Conservation (phyloP, 2,329 filamentous ascomycete species). For the Aspergillus tamarii region DNA sequence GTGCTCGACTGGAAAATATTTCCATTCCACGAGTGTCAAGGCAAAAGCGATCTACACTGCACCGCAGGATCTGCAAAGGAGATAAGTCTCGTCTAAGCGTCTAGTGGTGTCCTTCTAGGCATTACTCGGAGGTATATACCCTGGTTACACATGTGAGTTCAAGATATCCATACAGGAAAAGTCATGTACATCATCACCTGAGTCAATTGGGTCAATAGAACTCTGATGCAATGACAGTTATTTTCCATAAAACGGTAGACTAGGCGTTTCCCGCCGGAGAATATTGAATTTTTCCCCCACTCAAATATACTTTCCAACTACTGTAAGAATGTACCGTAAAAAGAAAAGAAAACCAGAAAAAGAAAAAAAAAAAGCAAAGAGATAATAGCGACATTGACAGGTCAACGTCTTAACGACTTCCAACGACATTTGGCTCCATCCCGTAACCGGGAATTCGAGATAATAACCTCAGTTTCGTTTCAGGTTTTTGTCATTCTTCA, state of each 20-base stretch:
- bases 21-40: background rate
- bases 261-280: background rate
- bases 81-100: background rate
- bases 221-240: background rate
- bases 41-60: background rate
- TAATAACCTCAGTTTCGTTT: background rate
- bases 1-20: slow-evolving; percentile 1
- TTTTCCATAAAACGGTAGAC: background rate
- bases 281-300: background rate
- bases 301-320: slow-evolving; percentile 3
- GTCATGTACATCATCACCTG: no score
- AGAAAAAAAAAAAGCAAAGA: background rate
- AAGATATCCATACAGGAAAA: background rate
- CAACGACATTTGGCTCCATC: background rate
- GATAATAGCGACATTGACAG: background rate
- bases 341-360: background rate
- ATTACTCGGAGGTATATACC: background rate
- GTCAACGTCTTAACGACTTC: slow-evolving; percentile 2
- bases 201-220: background rate
- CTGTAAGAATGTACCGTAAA: background rate
- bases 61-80: background rate
- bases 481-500: background rate
- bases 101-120: background rate
- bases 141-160: background rate
- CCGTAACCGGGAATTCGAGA: background rate